Base-by-base conservation (phyloP, 176 grass and related monocot genomes). In the Rhipidocladum racemiflorum region DNA sequence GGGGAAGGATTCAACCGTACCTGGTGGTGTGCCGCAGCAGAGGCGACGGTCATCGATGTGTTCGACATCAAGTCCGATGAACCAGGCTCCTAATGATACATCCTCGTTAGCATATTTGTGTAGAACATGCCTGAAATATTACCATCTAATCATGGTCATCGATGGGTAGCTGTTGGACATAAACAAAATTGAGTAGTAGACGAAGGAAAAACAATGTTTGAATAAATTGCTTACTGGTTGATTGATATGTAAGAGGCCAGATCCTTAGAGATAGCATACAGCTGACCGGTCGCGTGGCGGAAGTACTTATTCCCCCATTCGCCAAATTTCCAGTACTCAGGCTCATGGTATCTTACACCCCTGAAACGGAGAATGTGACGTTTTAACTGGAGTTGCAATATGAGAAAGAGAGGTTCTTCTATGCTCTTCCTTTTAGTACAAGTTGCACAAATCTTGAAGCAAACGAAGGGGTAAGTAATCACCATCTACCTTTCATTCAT, bases 81-180 rank as follows among this genome's bases (percentile, higher is more conserved):
- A 94, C 89, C 92, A 94, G 48, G 92, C 61, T 39, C 92, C 92
- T 35, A 94, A 2, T 0, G 92, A 91, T 10, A 94, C 92, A 34
- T 94, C 92, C 83, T 94, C 92, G 30, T 94, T 94, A 28, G 92
- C 92, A 75, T 91, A 91, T 83, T 81, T 94, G 86, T 94, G 92
- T 38, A 94, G 89, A 59, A 91, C 83, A 64, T 94, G 92, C 80
- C 92, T 94, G 76, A 70, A 68, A 68, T 18, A 32, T 77, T 54
- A 43, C n/a, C 3, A 70, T 83, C 24, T 0, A 61, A 70, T 10
- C 12, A 83, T 63, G 21, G 61, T 89, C 81, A 82, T n/a, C 27
- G 40, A 36, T 44, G 21, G 32, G 28, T 32, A 75, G 24, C 25
- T 10, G 17, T 83, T 55, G 1, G 27, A 66, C 7, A 70, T 40